phyloP scores from a whole-genome alignment of 2,329 filamentous ascomycete species.

The Dryadomyces quercus-mongolicae region DNA sequence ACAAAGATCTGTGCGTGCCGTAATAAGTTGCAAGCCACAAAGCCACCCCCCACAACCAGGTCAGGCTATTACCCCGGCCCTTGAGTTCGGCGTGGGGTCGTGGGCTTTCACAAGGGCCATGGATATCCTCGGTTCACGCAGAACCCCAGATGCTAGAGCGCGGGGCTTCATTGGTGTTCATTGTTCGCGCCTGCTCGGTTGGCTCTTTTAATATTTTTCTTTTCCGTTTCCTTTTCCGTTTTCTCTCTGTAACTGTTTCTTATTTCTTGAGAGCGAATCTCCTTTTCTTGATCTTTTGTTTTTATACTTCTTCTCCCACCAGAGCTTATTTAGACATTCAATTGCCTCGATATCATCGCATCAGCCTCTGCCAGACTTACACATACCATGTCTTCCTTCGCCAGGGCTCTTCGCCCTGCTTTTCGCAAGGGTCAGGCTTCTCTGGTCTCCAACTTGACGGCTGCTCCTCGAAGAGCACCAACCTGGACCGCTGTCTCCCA shows the following conservation, averaged over 20 bases:
- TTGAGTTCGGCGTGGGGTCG: not conserved
- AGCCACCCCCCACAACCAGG: not conserved
- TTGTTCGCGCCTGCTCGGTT: not conserved
- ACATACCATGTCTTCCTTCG: conserved; percentile 34
- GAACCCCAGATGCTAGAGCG: not conserved
- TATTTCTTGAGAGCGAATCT: no score
- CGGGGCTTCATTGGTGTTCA: not conserved
- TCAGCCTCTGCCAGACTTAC: not conserved
- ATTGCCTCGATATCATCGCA: not conserved
- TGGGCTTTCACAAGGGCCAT: conserved; percentile 4
- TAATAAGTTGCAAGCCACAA: no score
- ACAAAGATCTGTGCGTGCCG: not conserved
- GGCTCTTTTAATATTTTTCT: not conserved
- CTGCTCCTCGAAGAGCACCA: conserved; percentile 2
- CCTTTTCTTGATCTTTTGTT: not conserved
- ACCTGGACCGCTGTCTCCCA: conserved; percentile 10
- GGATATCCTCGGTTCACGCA: conserved; percentile 19
- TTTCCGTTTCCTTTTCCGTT: not conserved
- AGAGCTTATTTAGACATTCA: no score
- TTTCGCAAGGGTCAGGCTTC: conserved; percentile 29
- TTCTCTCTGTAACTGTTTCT: not conserved
- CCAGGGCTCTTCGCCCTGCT: conserved; percentile 38
- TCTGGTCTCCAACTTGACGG: conserved; percentile 4
- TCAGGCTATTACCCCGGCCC: conserved; percentile 3
- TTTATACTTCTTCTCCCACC: not conserved